Base-by-base conservation (phyloP, 192 early-diverging fungal genomes). In the Rhizophagus prolifer region DNA sequence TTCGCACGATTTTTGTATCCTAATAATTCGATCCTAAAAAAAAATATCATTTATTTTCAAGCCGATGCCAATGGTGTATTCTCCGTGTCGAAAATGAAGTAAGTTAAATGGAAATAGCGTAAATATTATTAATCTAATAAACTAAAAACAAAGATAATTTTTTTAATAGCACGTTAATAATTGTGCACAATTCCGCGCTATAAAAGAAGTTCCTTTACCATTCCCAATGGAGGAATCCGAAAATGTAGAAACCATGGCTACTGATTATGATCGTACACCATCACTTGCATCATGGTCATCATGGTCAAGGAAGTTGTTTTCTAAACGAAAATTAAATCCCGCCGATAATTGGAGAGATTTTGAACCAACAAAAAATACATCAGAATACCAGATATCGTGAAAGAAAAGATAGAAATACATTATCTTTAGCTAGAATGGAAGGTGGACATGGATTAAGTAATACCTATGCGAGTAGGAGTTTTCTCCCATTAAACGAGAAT, bases 61-160 rank as follows among this genome's bases (percentile, higher is more conserved):
- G 88, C 44, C 90, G 93, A 41, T 88, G 88, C 69, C 83, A 85
- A 58, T 94, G 93, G 93, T 93, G 92, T 76, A 91, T 94, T 71
- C 91, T 92, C 79, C 90, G 93, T 8, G 81, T 94, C n/a, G 93
- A 94, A 79, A 92, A 93, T 81, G 93, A 92, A 61, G 81, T 80
- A 62, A 62, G 50, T 54, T 54, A 19, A 50, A 16, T 26, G 5
- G 12, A 44, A 12, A 30, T 31, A 28, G 1, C 4, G 9, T 31
- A 31, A 65, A 3, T 30, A 19, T 30, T 12, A 9, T 67, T 9
- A 36, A 10, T 16, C 9, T 21, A 38, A 7, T 21, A 34, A 34
- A 36, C 30, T 21, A 67, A n/a, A 67, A 31, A 31, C 10, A 0
- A 34, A 0, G 38, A 21, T 67, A 36, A 19, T 44, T 30, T 19